These are phyloP conservation scores for Candida pini DNA, from an alignment of 805 yeast genomes.

Conservation along the genomic window DNA sequence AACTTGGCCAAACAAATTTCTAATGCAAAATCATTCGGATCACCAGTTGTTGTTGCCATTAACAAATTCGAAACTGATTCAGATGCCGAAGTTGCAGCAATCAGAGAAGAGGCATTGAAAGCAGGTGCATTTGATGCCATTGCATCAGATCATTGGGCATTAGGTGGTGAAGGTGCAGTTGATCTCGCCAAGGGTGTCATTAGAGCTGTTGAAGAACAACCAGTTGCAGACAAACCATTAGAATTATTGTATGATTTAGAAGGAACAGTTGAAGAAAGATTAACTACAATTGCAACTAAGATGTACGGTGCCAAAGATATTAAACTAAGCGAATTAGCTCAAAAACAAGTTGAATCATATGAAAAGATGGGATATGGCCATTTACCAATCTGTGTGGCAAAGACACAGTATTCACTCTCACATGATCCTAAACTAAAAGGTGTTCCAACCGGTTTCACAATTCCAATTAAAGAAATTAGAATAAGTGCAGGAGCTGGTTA, in stretches of 20 bases:
- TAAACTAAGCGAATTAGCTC: constrained; percentile 65
- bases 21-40: constrained; percentile 65
- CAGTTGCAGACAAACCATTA: constrained; percentile 16
- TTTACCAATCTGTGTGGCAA: constrained; percentile 79
- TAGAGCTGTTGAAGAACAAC: constrained; percentile 44
- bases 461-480: constrained; percentile 78
- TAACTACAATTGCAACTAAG: constrained; percentile 60
- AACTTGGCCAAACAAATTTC: constrained; percentile 73
- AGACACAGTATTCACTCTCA: constrained; percentile 79
- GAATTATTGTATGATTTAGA: constrained; percentile 57
- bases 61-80: constrained; percentile 75
- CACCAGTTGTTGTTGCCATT: constrained; percentile 78
- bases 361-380: constrained; percentile 71
- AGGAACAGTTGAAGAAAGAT: constrained; percentile 58
- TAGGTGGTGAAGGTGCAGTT: constrained; percentile 80
- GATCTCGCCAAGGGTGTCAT: constrained; percentile 69
- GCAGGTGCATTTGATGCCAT: constrained; percentile 81
- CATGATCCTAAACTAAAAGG: constrained; percentile 81
- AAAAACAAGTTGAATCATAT: constrained; percentile 60
- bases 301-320: constrained; percentile 77
- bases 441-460: constrained; percentile 72
- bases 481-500: constrained; percentile 88
- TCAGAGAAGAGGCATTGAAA: constrained; percentile 58
- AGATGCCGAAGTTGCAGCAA: constrained; percentile 60
- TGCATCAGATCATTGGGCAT: constrained; percentile 81